phyloP scores from a whole-genome alignment of 2,329 filamentous ascomycete genomes.

The Cladosporium phlei region DNA sequence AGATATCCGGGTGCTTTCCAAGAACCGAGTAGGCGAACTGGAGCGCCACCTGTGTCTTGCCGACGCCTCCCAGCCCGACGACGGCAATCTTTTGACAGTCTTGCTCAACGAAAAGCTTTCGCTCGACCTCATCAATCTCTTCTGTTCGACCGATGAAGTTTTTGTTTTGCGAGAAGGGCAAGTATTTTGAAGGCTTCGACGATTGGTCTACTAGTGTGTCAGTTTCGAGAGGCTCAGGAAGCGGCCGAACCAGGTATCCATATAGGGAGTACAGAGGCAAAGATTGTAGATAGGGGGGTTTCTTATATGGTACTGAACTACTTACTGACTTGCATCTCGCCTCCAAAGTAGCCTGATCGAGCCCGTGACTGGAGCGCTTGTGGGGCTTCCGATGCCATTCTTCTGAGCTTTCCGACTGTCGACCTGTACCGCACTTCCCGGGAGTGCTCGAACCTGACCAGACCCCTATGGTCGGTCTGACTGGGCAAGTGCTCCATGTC shows the following conservation, averaged over 20 bases:
- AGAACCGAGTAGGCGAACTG: slow-evolving; percentile 27
- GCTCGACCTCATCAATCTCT: neutral
- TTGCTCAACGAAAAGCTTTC: neutral
- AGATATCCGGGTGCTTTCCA: slow-evolving; percentile 11
- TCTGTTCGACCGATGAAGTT: neutral
- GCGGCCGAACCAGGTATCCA: neutral
- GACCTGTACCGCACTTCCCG: no score
- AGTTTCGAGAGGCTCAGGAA: neutral
- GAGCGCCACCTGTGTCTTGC: slow-evolving; percentile 31
- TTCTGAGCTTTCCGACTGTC: neutral
- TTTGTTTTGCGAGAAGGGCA: neutral
- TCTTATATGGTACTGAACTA: slow-evolving; percentile 17
- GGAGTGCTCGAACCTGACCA: neutral
- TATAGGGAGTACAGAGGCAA: no score
- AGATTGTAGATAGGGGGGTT: neutral
- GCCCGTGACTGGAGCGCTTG: neutral
- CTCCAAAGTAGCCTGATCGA: slow-evolving; percentile 20
- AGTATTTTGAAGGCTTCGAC: neutral
- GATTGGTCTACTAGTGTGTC: neutral
- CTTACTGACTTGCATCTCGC: slow-evolving; percentile 22
- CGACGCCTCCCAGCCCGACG: slow-evolving; percentile 28
- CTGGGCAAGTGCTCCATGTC: neutral
- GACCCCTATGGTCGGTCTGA: neutral
- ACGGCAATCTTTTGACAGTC: slow-evolving; percentile 20
- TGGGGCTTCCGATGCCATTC: neutral